These are phyloP conservation scores for Brassica incana DNA, from an alignment of 345 rosid genomes.

Conservation along the genomic window DNA sequence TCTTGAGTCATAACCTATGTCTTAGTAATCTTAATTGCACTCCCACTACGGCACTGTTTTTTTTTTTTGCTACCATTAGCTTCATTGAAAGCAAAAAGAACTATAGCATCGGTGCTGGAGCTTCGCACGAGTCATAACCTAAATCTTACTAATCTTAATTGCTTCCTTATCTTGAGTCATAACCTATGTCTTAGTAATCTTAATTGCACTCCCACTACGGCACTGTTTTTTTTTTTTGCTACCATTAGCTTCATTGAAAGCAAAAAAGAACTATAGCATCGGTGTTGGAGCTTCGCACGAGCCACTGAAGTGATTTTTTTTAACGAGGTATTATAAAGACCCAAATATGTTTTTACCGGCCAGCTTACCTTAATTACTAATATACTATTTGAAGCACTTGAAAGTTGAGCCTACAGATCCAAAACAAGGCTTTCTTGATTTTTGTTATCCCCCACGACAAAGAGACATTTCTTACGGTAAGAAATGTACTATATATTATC, in stretches of 20 bases:
- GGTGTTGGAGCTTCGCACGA: not conserved
- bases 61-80: constrained; percentile 59
- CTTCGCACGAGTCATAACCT: not conserved
- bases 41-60: constrained; percentile 91
- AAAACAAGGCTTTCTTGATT: constrained; percentile 69
- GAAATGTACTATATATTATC: not conserved
- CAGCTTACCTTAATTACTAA: not conserved
- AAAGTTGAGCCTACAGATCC: constrained; percentile 57
- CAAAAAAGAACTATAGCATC: constrained; percentile 11
- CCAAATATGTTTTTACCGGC: not conserved
- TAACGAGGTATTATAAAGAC: constrained; percentile 42
- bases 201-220: constrained; percentile 59
- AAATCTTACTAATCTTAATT: too few relatives aligned
- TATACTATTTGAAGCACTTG: constrained; percentile 48
- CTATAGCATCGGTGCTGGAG: not conserved
- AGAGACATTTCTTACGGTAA: constrained; percentile 66
- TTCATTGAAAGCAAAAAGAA: constrained; percentile 48
- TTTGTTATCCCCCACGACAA: constrained; percentile 79
- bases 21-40: too few relatives aligned
- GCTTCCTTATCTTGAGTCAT: too few relatives aligned
- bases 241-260: constrained; percentile 67
- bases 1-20: too few relatives aligned
- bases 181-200: too few relatives aligned
- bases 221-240: constrained; percentile 65
- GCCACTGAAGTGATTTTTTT: constrained; percentile 58